Evolutionary conservation across 2,329 filamentous ascomycete genomes (phyloP).

Genomic region (Aspergillus eucalypticola): DNA sequence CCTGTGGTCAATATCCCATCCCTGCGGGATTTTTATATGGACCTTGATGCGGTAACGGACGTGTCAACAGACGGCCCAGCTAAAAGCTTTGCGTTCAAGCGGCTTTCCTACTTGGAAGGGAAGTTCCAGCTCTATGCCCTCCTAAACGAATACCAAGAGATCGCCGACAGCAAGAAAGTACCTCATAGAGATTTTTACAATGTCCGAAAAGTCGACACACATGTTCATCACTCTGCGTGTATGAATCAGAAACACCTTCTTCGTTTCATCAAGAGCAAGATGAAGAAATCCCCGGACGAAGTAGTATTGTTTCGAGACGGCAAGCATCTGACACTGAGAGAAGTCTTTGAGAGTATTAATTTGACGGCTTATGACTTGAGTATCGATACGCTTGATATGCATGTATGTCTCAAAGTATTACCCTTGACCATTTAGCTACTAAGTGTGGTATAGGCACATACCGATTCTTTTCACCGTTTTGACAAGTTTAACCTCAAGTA

Average conservation of each 20-base stretch:
- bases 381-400: constrained; percentile 98
- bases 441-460: constrained; percentile 68
- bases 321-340: constrained; percentile 82
- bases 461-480: constrained; percentile 96
- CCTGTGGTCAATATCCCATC: constrained; percentile 85
- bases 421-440: constrained; percentile 4
- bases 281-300: constrained; percentile 97
- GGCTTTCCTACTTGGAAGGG: constrained; percentile 91
- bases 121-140: constrained; percentile 95
- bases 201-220: constrained; percentile 96
- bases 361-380: constrained; percentile 95
- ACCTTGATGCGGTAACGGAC: constrained; percentile 80
- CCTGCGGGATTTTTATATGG: constrained; percentile 92
- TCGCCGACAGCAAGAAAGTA: constrained; percentile 95
- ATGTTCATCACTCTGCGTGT: constrained; percentile 97
- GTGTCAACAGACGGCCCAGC: constrained; percentile 94
- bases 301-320: constrained; percentile 89
- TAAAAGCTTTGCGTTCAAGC: constrained; percentile 95
- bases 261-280: constrained; percentile 99
- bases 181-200: constrained; percentile 99
- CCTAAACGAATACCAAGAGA: constrained; percentile 96
- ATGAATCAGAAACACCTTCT: constrained; percentile 99
- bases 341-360: constrained; percentile 97
- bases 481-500: constrained; percentile 99
- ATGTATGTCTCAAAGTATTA: constrained; percentile 59